Conservation (phyloP, 371 early-diverging fungal genomes). For the Mortierella sp. region DNA sequence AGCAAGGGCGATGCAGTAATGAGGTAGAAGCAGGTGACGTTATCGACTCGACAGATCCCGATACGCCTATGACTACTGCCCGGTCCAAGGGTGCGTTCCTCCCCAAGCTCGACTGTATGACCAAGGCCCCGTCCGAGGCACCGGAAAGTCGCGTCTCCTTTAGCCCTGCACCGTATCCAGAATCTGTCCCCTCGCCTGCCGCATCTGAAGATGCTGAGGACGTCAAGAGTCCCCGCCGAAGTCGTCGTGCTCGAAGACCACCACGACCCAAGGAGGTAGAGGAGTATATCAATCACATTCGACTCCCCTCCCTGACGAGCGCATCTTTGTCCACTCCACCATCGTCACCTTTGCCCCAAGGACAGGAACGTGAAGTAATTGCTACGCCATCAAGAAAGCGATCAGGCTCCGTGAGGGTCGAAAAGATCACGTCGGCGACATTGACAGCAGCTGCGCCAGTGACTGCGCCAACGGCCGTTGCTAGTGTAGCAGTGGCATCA, state of each 20-base stretch:
- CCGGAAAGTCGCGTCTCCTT: neutral
- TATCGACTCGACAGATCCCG: neutral
- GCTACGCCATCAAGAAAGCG: constrained; percentile 16
- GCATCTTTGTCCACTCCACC: constrained; percentile 41
- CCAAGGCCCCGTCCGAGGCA: neutral
- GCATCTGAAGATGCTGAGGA: constrained; percentile 46
- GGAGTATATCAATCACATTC: constrained; percentile 17
- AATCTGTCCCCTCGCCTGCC: constrained; percentile 34
- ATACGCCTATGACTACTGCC: neutral
- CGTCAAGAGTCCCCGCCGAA: constrained; percentile 19
- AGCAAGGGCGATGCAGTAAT: constrained; percentile 10
- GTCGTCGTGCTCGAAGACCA: constrained; percentile 35
- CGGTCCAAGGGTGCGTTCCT: constrained; percentile 2
- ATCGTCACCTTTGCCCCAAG: constrained; percentile 23
- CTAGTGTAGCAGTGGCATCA: neutral
- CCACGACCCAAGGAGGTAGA: constrained; percentile 40
- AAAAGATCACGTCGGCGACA: neutral
- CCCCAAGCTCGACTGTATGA: constrained; percentile 10
- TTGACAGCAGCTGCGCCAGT: neutral
- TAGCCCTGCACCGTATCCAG: neutral
- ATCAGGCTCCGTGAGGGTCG: constrained; percentile 10
- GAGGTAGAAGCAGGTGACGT: neutral
- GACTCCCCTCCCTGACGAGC: constrained; percentile 8
- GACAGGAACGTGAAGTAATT: constrained; percentile 4
- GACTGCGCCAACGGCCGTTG: neutral